Evolutionary conservation across 1,139 yeast genomes (phyloP).

Genomic region (Debaryomyces robertsiae): DNA sequence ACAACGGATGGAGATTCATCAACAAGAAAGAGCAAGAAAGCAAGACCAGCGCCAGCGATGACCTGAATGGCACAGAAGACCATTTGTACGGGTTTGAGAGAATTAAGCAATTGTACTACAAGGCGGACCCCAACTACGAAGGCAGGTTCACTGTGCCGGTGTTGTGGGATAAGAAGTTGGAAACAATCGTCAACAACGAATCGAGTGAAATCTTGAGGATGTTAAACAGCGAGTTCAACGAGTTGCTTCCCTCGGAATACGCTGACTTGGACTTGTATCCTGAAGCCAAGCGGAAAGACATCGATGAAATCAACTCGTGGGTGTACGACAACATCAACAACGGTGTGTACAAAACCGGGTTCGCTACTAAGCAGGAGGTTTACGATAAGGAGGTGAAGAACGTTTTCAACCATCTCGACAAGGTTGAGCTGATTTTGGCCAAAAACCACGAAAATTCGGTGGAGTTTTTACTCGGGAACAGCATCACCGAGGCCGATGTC

Average conservation of each 20-base stretch:
- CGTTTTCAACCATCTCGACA: conserved; percentile 72
- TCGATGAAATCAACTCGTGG: conserved; percentile 84
- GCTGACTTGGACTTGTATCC: conserved; percentile 69
- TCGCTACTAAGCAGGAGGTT: conserved; percentile 81
- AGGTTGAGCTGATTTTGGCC: conserved; percentile 65
- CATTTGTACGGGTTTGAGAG: conserved; percentile 61
- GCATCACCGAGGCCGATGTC: conserved; percentile 86
- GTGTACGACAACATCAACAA: conserved; percentile 83
- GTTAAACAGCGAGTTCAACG: conserved; percentile 70
- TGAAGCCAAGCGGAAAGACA: conserved; percentile 46
- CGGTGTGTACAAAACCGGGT: conserved; percentile 94
- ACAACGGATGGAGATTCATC: conserved; percentile 82
- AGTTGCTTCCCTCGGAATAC: conserved; percentile 49
- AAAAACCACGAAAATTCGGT: conserved; percentile 41
- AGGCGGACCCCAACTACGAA: conserved; percentile 70
- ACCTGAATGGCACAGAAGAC: conserved; percentile 63
- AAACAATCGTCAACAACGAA: conserved; percentile 88
- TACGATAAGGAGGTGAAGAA: conserved; percentile 71
- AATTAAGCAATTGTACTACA: conserved; percentile 70
- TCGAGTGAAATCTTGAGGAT: conserved; percentile 86
- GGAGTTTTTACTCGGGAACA: conserved; percentile 61
- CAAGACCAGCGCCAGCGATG: conserved; percentile 34
- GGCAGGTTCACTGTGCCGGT: conserved; percentile 93
- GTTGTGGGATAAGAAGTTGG: conserved; percentile 81
- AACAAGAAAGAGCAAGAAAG: conserved; percentile 30